Conservation (phyloP, 129 eudicot genomes). For the Cynara cardunculus region DNA sequence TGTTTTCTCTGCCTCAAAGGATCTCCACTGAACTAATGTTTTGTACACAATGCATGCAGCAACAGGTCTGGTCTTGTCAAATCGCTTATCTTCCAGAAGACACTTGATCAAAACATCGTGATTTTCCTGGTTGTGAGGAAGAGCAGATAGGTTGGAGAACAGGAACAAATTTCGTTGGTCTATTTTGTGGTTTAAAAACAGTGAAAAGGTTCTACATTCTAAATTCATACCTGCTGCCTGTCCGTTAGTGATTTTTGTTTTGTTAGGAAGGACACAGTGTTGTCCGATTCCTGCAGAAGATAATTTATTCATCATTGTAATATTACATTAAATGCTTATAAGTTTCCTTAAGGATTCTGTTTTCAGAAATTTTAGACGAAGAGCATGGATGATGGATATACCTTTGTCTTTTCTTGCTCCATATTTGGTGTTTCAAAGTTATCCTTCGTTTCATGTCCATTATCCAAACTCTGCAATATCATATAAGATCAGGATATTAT, state of each 20-base stretch:
- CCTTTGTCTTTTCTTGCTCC: constrained; percentile 30
- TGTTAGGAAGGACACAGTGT: constrained; percentile 37
- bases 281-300: constrained; percentile 42
- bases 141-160: not conserved
- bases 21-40: constrained; percentile 95
- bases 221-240: constrained; percentile 76
- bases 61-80: constrained; percentile 83
- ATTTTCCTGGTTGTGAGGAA: constrained; percentile 55
- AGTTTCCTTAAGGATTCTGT: not conserved
- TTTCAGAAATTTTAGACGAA: not conserved
- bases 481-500: constrained; percentile 2
- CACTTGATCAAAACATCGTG: constrained; percentile 87
- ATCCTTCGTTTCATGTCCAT: constrained; percentile 41
- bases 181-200: not conserved
- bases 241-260: constrained; percentile 94
- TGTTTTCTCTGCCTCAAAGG: constrained; percentile 96
- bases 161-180: not conserved
- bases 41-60: constrained; percentile 87
- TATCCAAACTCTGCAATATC: constrained; percentile 42
- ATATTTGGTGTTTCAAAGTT: constrained; percentile 31
- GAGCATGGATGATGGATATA: no score
- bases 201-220: not conserved
- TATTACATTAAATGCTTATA: not conserved
- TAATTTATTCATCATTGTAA: constrained; percentile 14
- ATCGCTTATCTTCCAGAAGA: constrained; percentile 78